Conservation (phyloP, 2,329 filamentous ascomycete species). For the Neospermospora avenae region DNA sequence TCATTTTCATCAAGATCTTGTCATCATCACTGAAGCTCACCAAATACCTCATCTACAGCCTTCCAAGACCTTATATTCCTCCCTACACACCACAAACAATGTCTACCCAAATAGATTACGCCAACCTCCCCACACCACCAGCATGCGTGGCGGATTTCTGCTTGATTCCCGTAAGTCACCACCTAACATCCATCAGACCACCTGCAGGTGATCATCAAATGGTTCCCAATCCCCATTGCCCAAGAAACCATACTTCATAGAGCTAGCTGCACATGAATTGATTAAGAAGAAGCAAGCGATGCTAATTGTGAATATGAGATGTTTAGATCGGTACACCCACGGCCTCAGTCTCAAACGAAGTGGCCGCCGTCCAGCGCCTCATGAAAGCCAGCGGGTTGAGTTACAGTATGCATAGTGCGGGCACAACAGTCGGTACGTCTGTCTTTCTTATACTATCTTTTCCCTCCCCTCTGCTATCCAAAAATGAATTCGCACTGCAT, state of each 20-base stretch:
- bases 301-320: neutral
- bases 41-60: neutral
- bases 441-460: conserved; percentile 1
- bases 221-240: no score
- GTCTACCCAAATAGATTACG: conserved; percentile 19
- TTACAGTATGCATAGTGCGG: conserved; percentile 89
- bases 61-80: neutral
- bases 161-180: conserved; percentile 74
- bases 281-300: neutral
- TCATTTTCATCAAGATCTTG: no score
- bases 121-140: conserved; percentile 55
- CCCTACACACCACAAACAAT: no score
- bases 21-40: no score
- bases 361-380: conserved; percentile 84
- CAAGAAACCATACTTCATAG: neutral
- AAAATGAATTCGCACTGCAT: no score
- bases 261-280: neutral
- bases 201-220: no score
- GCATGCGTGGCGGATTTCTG: conserved; percentile 88
- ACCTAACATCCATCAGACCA: no score
- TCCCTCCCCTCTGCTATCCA: neutral
- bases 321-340: conserved; percentile 73
- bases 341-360: conserved; percentile 74
- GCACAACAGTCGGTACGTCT: conserved; percentile 79
- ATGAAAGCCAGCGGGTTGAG: conserved; percentile 76